Evolutionary conservation across 1,139 yeast species (phyloP).

Genomic region (Pichia cactophila): DNA sequence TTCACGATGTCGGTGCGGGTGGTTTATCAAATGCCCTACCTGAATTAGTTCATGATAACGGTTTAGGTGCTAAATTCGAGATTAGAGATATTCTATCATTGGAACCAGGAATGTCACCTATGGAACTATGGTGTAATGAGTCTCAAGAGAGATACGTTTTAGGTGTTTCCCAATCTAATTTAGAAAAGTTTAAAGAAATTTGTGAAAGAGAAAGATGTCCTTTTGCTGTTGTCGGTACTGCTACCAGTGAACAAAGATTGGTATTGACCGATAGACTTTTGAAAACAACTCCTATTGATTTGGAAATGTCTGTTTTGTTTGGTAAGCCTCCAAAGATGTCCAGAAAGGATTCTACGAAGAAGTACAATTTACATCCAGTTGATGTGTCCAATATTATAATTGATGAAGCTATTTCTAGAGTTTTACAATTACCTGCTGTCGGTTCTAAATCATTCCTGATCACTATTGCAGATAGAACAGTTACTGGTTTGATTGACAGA

Average conservation of each 20-base stretch:
- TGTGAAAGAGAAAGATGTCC: constrained; percentile 97
- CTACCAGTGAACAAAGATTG: constrained; percentile 80
- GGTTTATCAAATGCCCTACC: constrained; percentile 97
- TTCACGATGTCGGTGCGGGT: constrained; percentile 99
- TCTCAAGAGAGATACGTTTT: constrained; percentile 97
- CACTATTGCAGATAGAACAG: constrained; percentile 95
- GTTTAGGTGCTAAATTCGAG: constrained; percentile 88
- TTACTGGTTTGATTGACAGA: constrained; percentile 93
- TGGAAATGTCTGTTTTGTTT: constrained; percentile 93
- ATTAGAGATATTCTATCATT: constrained; percentile 82
- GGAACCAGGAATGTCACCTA: constrained; percentile 98
- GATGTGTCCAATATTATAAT: constrained; percentile 26
- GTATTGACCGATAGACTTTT: constrained; percentile 73
- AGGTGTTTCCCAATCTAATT: constrained; percentile 79
- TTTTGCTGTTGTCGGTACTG: constrained; percentile 90
- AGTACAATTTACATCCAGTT: constrained; percentile 49
- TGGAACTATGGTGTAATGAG: constrained; percentile 99
- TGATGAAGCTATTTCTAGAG: constrained; percentile 70
- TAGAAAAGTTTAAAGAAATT: constrained; percentile 62
- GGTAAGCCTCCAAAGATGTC: constrained; percentile 97
- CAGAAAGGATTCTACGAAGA: constrained; percentile 61
- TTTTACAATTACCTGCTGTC: constrained; percentile 84
- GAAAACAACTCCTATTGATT: constrained; percentile 79
- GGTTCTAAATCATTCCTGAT: constrained; percentile 93
- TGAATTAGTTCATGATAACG: constrained; percentile 94